Evolutionary conservation across 768 basidiomycete genomes (phyloP).

Genomic region (Fistulinella prunicolor): DNA sequence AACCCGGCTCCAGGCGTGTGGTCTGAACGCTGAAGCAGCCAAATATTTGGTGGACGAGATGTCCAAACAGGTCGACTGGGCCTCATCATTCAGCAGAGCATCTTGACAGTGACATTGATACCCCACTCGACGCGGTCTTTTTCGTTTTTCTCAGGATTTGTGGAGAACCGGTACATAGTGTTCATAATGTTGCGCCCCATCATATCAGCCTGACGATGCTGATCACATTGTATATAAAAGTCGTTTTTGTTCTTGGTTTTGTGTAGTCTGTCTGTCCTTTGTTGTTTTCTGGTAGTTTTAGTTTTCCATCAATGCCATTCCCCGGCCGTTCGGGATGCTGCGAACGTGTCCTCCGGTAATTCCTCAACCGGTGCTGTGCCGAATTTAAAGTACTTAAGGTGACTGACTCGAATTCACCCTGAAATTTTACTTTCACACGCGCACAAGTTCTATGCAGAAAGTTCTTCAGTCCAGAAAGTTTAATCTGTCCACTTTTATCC

Average conservation of each 20-base stretch:
- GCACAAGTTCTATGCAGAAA: neutral
- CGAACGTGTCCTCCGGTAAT: no score
- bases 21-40: slow-evolving; percentile 14
- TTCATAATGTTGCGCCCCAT: no score
- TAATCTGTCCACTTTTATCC: slow-evolving; percentile 6
- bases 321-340: no score
- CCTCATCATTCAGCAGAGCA: neutral
- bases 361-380: no score
- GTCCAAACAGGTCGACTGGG: slow-evolving; percentile 25
- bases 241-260: no score
- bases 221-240: no score
- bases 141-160: neutral
- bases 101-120: neutral
- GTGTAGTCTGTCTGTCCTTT: neutral
- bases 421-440: neutral
- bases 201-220: no score
- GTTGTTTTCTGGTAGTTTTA: neutral
- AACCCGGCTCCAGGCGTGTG: slow-evolving; percentile 20
- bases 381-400: no score
- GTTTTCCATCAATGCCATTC: no score
- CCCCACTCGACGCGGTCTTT: no score
- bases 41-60: slow-evolving; percentile 26
- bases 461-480: neutral
- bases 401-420: no score
- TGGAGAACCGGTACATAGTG: neutral